Evolutionary conservation across 805 yeast genomes (phyloP).

Genomic region (Dipodascus geniculatus): DNA sequence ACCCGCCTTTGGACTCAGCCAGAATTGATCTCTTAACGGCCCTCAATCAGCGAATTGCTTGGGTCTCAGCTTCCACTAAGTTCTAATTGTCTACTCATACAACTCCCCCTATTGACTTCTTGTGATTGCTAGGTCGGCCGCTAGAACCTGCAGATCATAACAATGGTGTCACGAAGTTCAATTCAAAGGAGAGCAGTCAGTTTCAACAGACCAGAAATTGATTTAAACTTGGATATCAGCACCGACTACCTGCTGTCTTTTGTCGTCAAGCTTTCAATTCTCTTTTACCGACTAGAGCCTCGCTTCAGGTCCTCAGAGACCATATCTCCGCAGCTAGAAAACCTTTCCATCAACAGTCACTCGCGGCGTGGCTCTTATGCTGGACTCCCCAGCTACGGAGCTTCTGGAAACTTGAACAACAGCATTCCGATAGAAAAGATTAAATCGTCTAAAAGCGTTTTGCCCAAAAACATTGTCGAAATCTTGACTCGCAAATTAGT

Average conservation of each 20-base stretch:
- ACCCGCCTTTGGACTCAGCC: too few species aligned
- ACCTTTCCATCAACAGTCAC: background rate
- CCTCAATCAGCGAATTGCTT: too few species aligned
- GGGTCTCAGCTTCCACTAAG: too few species aligned
- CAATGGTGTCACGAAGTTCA: background rate
- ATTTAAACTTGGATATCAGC: background rate
- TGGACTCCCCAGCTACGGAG: background rate
- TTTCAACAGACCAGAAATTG: background rate
- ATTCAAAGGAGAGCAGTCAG: background rate
- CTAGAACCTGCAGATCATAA: background rate
- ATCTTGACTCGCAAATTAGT: background rate
- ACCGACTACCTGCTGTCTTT: background rate
- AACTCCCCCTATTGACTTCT: too few species aligned
- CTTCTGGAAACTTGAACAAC: background rate
- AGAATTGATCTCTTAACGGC: too few species aligned
- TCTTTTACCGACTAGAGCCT: constrained; percentile 5
- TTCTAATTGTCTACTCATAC: too few species aligned
- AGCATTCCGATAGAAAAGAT: background rate
- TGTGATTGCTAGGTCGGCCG: too few species aligned
- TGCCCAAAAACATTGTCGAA: background rate
- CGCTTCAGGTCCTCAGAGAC: constrained; percentile 3
- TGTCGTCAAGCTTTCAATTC: constrained; percentile 5
- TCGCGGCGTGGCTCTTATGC: background rate
- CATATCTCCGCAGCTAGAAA: background rate
- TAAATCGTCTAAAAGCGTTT: background rate